Conservation (phyloP, 208 protist species). For the Vickermania spadyakhi region DNA sequence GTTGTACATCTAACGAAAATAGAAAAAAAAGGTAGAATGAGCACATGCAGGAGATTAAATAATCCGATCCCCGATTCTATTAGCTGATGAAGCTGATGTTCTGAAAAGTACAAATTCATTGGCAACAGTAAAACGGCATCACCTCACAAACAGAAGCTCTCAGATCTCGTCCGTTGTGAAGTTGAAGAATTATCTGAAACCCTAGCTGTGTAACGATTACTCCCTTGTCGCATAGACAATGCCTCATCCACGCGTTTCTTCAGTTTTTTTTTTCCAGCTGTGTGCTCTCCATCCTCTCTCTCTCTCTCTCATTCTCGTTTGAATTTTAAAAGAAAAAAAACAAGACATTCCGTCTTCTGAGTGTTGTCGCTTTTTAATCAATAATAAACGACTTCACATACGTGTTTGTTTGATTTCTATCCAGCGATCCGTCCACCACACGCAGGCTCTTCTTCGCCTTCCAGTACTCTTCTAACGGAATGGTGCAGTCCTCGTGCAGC, state of each 20-base stretch:
- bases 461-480: conserved; percentile 24
- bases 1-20: too few relatives aligned
- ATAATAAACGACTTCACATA: conserved; percentile 13
- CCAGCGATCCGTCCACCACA: conserved; percentile 15
- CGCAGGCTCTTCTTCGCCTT: conserved; percentile 18
- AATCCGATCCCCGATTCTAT: too few relatives aligned
- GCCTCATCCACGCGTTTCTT: neutral
- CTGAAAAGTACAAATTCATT: too few relatives aligned
- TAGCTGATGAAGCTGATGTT: too few relatives aligned
- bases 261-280: neutral
- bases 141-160: neutral
- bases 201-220: too few relatives aligned
- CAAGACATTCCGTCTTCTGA: neutral
- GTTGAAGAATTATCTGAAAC: too few relatives aligned
- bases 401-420: conserved; percentile 6
- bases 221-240: too few relatives aligned
- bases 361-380: neutral
- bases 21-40: too few relatives aligned
- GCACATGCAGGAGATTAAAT: too few relatives aligned
- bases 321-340: neutral
- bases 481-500: conserved; percentile 4
- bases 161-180: too few relatives aligned
- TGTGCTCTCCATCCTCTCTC: neutral
- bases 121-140: conserved; percentile 5
- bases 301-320: neutral